Conservation (phyloP, 2,329 filamentous ascomycete species). For the Didymella segeticola region DNA sequence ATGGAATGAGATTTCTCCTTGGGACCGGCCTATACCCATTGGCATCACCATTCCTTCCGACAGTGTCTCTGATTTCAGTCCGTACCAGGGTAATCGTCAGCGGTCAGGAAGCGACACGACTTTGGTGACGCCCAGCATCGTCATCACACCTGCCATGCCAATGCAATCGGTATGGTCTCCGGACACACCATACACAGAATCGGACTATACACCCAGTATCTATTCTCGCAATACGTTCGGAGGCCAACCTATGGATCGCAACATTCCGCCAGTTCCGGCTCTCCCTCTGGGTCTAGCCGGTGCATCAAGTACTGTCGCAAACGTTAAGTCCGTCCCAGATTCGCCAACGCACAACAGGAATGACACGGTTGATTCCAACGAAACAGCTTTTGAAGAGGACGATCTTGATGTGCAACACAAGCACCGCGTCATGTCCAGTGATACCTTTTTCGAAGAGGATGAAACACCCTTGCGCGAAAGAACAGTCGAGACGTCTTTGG, state of each 20-base stretch:
- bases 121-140: conserved; percentile 57
- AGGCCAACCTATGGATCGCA: conserved; percentile 37
- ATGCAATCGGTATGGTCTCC: conserved; percentile 66
- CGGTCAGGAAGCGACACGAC: conserved; percentile 50
- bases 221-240: conserved; percentile 64
- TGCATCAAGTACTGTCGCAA: conserved; percentile 9
- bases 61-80: conserved; percentile 50
- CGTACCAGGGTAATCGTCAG: conserved; percentile 37
- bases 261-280: conserved; percentile 60
- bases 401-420: conserved; percentile 54
- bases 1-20: conserved; percentile 66
- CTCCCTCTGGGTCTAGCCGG: conserved; percentile 35
- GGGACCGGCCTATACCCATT: conserved; percentile 75
- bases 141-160: conserved; percentile 61
- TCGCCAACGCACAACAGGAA: conserved; percentile 32
- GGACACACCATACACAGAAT: conserved; percentile 62
- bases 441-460: conserved; percentile 75
- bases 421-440: conserved; percentile 60
- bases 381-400: conserved; percentile 57
- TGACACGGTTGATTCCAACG: conserved; percentile 45
- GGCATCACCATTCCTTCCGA: conserved; percentile 70
- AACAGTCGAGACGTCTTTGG: conserved; percentile 40
- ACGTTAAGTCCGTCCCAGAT: conserved; percentile 3
- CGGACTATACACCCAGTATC: conserved; percentile 64
- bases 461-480: conserved; percentile 48